These are phyloP conservation scores for Coemansia sp. DNA, from an alignment of 192 early-diverging fungal species.

Conservation along the genomic window DNA sequence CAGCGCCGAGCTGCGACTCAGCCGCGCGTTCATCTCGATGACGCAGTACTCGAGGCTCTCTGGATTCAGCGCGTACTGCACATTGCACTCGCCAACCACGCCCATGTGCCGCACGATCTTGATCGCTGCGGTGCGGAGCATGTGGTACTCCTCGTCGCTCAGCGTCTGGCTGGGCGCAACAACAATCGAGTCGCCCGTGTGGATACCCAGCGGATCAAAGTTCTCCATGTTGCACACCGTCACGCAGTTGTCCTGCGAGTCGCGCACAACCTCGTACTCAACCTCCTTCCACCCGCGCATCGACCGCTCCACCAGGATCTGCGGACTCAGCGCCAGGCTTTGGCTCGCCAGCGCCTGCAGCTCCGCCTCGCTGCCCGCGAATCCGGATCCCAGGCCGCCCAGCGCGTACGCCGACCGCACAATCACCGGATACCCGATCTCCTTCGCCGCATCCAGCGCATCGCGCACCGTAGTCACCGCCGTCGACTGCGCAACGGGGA, in stretches of 20 bases:
- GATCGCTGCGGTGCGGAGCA: slow-evolving; percentile 93
- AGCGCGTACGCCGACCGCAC: slow-evolving; percentile 92
- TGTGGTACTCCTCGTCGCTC: slow-evolving; percentile 92
- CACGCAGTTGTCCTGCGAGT: slow-evolving; percentile 96
- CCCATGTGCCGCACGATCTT: slow-evolving; percentile 95
- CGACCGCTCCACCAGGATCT: slow-evolving; percentile 90
- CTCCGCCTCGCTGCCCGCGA: slow-evolving; percentile 75
- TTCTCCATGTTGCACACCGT: slow-evolving; percentile 99
- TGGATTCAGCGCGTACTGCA: slow-evolving; percentile 96
- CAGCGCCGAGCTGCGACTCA: slow-evolving; percentile 82
- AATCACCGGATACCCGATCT: slow-evolving; percentile 94
- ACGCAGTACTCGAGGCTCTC: slow-evolving; percentile 83
- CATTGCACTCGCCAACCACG: slow-evolving; percentile 97
- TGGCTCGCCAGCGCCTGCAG: slow-evolving; percentile 78
- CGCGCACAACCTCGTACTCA: slow-evolving; percentile 98
- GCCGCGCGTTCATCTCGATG: slow-evolving; percentile 97
- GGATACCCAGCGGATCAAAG: slow-evolving; percentile 97
- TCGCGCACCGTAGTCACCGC: slow-evolving; percentile 87
- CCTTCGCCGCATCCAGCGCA: slow-evolving; percentile 77
- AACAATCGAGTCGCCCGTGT: slow-evolving; percentile 99
- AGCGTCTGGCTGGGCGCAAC: slow-evolving; percentile 97
- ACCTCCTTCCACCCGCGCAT: slow-evolving; percentile 99
- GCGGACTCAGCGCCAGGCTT: slow-evolving; percentile 83
- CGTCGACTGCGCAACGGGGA: slow-evolving; percentile 86
- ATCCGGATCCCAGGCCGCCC: slow-evolving; percentile 97